phyloP scores from a whole-genome alignment of 148 eudicot species.

The Fagopyrum tataricum region DNA sequence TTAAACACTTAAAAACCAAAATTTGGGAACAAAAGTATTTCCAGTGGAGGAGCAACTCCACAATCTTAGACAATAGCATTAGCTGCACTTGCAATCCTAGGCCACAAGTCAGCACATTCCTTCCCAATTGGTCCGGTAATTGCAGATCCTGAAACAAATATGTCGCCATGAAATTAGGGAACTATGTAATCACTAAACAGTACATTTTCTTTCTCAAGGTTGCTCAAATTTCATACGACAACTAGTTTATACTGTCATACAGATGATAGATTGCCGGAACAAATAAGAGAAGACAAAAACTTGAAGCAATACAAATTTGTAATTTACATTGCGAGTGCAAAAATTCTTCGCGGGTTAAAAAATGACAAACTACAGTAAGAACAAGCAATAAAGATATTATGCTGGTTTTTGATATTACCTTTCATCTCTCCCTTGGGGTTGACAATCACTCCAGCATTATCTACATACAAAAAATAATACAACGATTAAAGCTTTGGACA shows the following conservation, averaged over 20 bases:
- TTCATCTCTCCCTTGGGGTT: conserved; percentile 27
- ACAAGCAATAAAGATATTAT: neutral
- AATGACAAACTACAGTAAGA: neutral
- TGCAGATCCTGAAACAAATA: conserved; percentile 36
- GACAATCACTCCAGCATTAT: conserved; percentile 29
- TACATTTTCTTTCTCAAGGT: neutral
- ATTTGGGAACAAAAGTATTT: neutral
- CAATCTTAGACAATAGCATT: conserved; percentile 43
- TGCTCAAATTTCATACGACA: no score
- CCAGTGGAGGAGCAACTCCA: neutral
- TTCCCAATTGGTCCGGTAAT: conserved; percentile 57
- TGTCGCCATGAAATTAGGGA: neutral
- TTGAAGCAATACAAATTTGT: no score
- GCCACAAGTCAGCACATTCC: conserved; percentile 69
- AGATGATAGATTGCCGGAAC: no score
- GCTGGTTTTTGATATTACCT: conserved; percentile 12
- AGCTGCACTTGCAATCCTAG: conserved; percentile 60
- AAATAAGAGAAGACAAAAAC: no score
- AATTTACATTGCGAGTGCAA: no score
- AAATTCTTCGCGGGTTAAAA: no score
- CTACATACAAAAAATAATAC: conserved; percentile 14
- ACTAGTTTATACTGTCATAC: no score
- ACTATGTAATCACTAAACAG: neutral
- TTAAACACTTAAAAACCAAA: neutral
- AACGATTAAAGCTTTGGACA: conserved; percentile 9